Base-by-base conservation (phyloP, 129 eudicot genomes). In the Helianthus tuberosus region DNA sequence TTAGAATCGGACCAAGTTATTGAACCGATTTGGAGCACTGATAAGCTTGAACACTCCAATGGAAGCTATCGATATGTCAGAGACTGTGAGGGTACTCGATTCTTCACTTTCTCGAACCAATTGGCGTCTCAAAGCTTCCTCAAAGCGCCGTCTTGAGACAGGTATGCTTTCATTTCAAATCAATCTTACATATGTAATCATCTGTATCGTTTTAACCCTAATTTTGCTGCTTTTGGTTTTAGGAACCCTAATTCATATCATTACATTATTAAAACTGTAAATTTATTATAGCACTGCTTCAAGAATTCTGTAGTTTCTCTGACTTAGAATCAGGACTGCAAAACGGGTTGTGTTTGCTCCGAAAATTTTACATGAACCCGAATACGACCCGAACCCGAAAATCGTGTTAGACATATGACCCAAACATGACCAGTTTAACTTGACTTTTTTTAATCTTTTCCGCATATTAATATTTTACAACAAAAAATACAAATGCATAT, bases 121-220 rank as follows among this genome's bases (percentile, higher is more conserved):
- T 52, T 93, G 96, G 98, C 89, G 92, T 38, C 90, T 86, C 61
- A 89, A 71, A 80, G 65, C 86, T 65, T 49, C 96, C 29, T 89
- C 89, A 5, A 86, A 81, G 74, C 91, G 80, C 71, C 98, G 95
- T 41, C 96, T 93, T 46, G 80, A 89, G 65, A 93, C 88, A 38
- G 98, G 98, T 87, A 11, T 53, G 68, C 8, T 32, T 59, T 12
- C 55, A 8, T 8, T 16, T 36, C 5, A 29, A 44, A 20, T 66
- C 5, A 54, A 8, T 8, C 17, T 36, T 5, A 29, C 20, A 20
- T 66, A 2, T 54, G 73, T 13, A 52, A 35, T 41, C 5, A 17
- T 7, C 8, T 53, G 38, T 70, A 39, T 16, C 39, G 1, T 13
- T 63, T 61, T 4, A 23, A 25, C 38, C 46, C 49, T 41, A 32